Conservation (phyloP, 768 basidiomycete species). For the Termitomyces sp. region DNA sequence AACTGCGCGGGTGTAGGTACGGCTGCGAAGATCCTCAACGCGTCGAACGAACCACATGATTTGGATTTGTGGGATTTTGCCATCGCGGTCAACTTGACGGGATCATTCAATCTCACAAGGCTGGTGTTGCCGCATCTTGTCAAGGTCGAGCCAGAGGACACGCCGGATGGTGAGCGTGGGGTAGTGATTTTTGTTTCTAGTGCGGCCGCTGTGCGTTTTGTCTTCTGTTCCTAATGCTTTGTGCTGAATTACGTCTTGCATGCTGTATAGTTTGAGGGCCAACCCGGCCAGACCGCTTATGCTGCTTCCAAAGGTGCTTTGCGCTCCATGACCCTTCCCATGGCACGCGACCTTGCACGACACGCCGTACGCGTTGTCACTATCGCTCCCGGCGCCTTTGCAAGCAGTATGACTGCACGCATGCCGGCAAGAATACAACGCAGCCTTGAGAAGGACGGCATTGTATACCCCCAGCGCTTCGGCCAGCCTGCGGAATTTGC, state of each 20-base stretch:
- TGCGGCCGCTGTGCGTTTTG: background rate
- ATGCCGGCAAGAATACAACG: background rate
- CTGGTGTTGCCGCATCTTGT: constrained; percentile 50
- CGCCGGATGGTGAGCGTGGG: background rate
- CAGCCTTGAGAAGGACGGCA: constrained; percentile 34
- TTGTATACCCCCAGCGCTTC: constrained; percentile 48
- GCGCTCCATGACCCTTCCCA: constrained; percentile 57
- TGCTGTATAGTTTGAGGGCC: constrained; percentile 49
- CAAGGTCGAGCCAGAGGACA: constrained; percentile 43
- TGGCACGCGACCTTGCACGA: constrained; percentile 57
- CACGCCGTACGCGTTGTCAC: constrained; percentile 55
- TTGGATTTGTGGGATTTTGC: constrained; percentile 53
- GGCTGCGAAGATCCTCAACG: constrained; percentile 45
- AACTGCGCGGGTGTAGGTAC: constrained; percentile 56
- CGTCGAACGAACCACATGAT: constrained; percentile 44
- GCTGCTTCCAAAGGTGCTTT: constrained; percentile 58
- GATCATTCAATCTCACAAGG: constrained; percentile 59
- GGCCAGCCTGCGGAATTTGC: constrained; percentile 54
- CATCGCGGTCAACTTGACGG: constrained; percentile 55
- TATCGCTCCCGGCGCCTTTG: constrained; percentile 49
- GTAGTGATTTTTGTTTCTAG: constrained; percentile 1
- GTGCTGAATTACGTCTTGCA: background rate
- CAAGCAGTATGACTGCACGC: background rate
- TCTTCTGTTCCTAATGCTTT: background rate
- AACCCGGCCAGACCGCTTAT: constrained; percentile 59